These are phyloP conservation scores for Strobilomyces dryophilus DNA, from an alignment of 768 basidiomycete species.

Conservation along the genomic window DNA sequence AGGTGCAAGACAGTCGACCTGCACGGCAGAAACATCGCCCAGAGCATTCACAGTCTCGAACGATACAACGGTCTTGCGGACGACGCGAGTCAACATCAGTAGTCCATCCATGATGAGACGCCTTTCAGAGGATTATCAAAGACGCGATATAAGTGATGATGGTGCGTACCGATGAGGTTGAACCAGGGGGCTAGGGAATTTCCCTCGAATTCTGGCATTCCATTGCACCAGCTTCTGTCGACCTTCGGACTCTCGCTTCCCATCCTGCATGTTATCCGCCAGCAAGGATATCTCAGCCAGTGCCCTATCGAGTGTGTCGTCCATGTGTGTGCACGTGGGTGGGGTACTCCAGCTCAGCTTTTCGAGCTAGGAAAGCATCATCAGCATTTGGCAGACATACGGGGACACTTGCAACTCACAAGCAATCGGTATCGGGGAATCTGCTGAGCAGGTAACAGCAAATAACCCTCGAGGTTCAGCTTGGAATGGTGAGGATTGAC, in stretches of 20 bases:
- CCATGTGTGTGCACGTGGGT: slow-evolving; percentile 67
- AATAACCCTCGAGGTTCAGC: slow-evolving; percentile 88
- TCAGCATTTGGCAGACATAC: neutral
- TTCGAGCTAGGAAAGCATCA: slow-evolving; percentile 50
- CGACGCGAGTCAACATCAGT: slow-evolving; percentile 82
- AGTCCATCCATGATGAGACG: slow-evolving; percentile 92
- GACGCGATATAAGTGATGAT: neutral
- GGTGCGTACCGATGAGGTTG: slow-evolving; percentile 85
- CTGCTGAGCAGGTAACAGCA: slow-evolving; percentile 92
- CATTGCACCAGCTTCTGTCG: slow-evolving; percentile 86
- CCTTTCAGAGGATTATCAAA: slow-evolving; percentile 36
- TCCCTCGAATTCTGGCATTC: slow-evolving; percentile 85
- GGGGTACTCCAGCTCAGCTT: slow-evolving; percentile 83
- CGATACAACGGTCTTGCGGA: slow-evolving; percentile 75
- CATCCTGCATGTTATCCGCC: slow-evolving; percentile 96
- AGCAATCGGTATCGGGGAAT: slow-evolving; percentile 95
- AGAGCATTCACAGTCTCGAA: slow-evolving; percentile 78
- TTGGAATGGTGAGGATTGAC: slow-evolving; percentile 89
- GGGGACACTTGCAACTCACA: slow-evolving; percentile 44
- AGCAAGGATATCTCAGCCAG: slow-evolving; percentile 82
- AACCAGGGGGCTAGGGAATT: slow-evolving; percentile 95
- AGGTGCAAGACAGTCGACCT: slow-evolving; percentile 87
- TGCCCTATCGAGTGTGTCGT: slow-evolving; percentile 83
- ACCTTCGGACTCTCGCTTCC: slow-evolving; percentile 93
- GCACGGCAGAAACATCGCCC: slow-evolving; percentile 77